phyloP scores from a whole-genome alignment of 257 asterid genomes.

The Plantago ovata region DNA sequence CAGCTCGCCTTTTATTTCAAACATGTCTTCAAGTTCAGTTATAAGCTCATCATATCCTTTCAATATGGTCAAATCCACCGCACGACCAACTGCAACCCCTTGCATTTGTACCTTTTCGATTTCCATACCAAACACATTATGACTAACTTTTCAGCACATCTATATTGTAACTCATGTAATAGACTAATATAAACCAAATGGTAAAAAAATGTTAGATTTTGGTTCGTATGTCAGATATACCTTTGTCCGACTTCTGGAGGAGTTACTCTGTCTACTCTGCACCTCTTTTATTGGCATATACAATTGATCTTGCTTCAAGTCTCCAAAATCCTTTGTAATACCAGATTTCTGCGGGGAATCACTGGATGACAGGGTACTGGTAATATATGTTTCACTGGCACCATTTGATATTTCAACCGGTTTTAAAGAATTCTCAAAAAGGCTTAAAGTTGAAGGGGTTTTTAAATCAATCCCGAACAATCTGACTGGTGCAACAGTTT shows the following conservation, averaged over 20 bases:
- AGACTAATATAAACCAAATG: background rate
- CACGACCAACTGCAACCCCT: constrained; percentile 95
- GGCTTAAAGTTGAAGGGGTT: constrained; percentile 33
- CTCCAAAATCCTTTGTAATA: constrained; percentile 49
- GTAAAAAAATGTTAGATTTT: too few relatives aligned
- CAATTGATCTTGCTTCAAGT: constrained; percentile 37
- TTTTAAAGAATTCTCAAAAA: constrained; percentile 31
- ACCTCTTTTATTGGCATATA: constrained; percentile 49
- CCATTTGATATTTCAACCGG: constrained; percentile 23
- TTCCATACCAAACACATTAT: constrained; percentile 18
- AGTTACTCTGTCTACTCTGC: constrained; percentile 49
- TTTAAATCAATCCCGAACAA: constrained; percentile 85
- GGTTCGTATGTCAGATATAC: constrained; percentile 33
- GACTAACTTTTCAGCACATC: background rate
- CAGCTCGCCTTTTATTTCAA: constrained; percentile 80
- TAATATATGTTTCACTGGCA: constrained; percentile 30
- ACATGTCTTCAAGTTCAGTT: constrained; percentile 79
- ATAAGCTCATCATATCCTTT: constrained; percentile 75
- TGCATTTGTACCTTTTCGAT: constrained; percentile 87
- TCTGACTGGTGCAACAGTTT: constrained; percentile 43
- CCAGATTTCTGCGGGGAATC: constrained; percentile 65
- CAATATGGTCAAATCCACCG: constrained; percentile 70
- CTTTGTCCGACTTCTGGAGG: constrained; percentile 90
- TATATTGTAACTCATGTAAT: background rate
- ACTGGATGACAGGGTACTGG: constrained; percentile 34